Base-by-base conservation (phyloP, 202 grass and related monocot species). In the Musa balbisiana region DNA sequence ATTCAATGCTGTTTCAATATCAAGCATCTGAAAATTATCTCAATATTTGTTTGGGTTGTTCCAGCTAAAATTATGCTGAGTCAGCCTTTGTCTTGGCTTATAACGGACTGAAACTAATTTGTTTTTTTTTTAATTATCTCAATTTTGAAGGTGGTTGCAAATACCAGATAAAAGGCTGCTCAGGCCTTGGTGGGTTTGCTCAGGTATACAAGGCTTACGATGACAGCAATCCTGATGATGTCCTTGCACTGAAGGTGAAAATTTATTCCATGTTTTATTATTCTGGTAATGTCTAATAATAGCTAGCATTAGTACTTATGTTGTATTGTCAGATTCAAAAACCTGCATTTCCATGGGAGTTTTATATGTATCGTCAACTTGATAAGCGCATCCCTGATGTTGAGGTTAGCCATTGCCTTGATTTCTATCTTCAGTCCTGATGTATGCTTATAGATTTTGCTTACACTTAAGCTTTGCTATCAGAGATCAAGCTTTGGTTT, bases 301-400 rank as follows among this genome's bases (percentile, higher is more conserved):
- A 16, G 33, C 33, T 43, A 43, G 33, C 33, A 43, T 43, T 43
- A 43, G 33, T 5, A 43, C 33, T 43, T 43, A 82, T 54, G 51
- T 52, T 67, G 73, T 83, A 79, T 52, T 8, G 9, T 80, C 85
- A 98, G 87, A 85, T 94, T 85, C 91, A 94, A 66, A 90, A 82
- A 20, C 95, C 95, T 60, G 73, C 89, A 64, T 98, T 83, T 77
- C 78, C 89, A 21, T 98, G 87, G 91, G 95, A 98, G 74, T 99
- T 94, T 80, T 94, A 94, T 82, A 92, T 99, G 75, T 99, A 99
- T 85, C 89, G 91, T 50, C 91, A 90, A 82, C 89, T 94, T 87
- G 95, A 99, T 86, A 71, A 51, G 76, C 85, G 53, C 52, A 85
- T 99, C 85, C 81, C 88, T 82, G 83, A 86, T 75, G 29, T 72